Evolutionary conservation across 257 asterid species (phyloP), one percentile per base, ranked within the genome.

Genomic region (Solanum sitiens): DNA sequence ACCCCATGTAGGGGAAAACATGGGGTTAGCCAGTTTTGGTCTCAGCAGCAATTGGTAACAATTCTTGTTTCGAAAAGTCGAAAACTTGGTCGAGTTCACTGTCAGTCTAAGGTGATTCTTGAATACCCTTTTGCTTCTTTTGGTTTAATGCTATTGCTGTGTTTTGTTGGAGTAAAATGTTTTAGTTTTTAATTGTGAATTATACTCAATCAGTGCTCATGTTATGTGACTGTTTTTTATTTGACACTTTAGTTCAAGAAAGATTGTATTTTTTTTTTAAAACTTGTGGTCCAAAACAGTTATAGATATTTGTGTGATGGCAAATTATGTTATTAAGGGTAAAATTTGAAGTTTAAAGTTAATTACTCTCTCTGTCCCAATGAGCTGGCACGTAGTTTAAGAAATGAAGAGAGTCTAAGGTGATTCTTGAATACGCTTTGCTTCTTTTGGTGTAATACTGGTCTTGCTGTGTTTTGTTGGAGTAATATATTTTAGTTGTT

Each of bases 41-140:
- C 80, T 39, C 87, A 61, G 44, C 91, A 84, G 77, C 82, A 87
- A 9, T 89, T 89, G 89, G 84, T 47, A 53, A 84, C 90, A 20
- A 71, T 87, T 88, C 82, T 40, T 74, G 73, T 61, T 73, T 37
- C 80, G 27, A 85, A 87, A 35, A 83, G 76, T 87, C 91, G 71
- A 37, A 88, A 25, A 32, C 68, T 88, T 59, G 85, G 70, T 82
- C 90, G 91, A 79, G 93, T 95, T 87, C 89, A 83, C 92, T 92
- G 98, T 83, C 90, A 90, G 20, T 91, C 92, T 4, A 89, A 85
- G 96, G 96, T 93, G 71, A 71, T 25, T 33, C 50, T 88, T 80
- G 65, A 39, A 33, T 37, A 74, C 11, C 53, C 20, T 45, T 72
- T 21, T 45, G 59, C 40, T 45, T 25, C 35, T 47, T 44, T 44